phyloP scores from a whole-genome alignment of 805 yeast species.

The Zygotorulaspora chibaensis region DNA sequence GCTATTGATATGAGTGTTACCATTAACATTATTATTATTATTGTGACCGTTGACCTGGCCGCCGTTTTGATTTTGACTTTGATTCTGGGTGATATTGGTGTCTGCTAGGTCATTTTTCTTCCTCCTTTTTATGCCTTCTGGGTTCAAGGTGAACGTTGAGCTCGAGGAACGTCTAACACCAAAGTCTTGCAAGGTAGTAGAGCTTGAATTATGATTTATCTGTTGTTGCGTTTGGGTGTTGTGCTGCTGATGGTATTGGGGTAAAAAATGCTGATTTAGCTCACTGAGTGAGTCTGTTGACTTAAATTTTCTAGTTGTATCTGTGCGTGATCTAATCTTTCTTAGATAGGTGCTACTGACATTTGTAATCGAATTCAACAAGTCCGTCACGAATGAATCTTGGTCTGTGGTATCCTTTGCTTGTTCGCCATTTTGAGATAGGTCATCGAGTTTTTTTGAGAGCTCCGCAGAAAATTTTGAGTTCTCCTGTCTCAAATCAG shows the following conservation, averaged over 20 bases:
- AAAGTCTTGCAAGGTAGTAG: slow-evolving; percentile 3
- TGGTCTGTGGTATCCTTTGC: slow-evolving; percentile 9
- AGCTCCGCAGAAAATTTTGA: slow-evolving; percentile 6
- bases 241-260: background rate
- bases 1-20: background rate
- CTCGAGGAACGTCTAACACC: slow-evolving; percentile 7
- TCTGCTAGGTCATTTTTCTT: slow-evolving; percentile 9
- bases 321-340: slow-evolving; percentile 14
- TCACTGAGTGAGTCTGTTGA: slow-evolving; percentile 1
- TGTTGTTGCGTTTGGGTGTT: slow-evolving; percentile 3
- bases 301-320: background rate
- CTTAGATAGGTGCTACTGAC: slow-evolving; percentile 28
- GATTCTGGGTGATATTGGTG: background rate
- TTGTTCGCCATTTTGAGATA: slow-evolving; percentile 5
- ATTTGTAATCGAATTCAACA: slow-evolving; percentile 30
- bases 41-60: too few species aligned
- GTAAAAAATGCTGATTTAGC: background rate
- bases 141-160: slow-evolving; percentile 29
- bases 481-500: slow-evolving; percentile 12
- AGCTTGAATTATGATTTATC: slow-evolving; percentile 5
- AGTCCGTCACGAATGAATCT: slow-evolving; percentile 25
- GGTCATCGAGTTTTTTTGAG: slow-evolving; percentile 4
- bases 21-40: too few species aligned
- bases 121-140: slow-evolving; percentile 33
- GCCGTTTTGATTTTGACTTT: background rate